Evolutionary conservation across 2,329 filamentous ascomycete species (phyloP).

Genomic region (Onygena corvina): DNA sequence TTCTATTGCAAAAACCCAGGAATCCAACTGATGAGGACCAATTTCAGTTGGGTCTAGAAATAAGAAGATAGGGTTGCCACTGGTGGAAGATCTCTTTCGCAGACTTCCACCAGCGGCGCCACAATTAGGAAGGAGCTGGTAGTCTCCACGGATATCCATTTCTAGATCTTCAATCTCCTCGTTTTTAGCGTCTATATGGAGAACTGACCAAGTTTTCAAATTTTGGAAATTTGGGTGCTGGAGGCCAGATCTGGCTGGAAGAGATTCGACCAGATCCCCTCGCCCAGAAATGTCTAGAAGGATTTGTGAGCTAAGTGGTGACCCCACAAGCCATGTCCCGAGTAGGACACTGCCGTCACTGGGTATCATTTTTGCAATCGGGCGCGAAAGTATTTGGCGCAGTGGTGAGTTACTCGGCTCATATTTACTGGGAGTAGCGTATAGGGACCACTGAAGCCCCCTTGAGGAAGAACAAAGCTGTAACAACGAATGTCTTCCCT

Average conservation of each 20-base stretch:
- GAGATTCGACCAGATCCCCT: constrained; percentile 26
- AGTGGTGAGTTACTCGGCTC: constrained; percentile 31
- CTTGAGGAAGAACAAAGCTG: constrained; percentile 27
- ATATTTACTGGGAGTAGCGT: constrained; percentile 31
- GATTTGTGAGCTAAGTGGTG: constrained; percentile 29
- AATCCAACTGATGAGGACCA: constrained; percentile 37
- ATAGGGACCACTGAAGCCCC: constrained; percentile 38
- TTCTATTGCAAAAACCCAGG: constrained; percentile 46
- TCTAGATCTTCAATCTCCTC: constrained; percentile 23
- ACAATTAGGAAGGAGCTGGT: constrained; percentile 43
- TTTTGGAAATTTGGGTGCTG: constrained; percentile 26
- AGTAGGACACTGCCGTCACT: constrained; percentile 20
- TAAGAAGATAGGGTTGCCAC: constrained; percentile 38
- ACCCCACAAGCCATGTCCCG: constrained; percentile 37
- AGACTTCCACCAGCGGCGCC: constrained; percentile 45
- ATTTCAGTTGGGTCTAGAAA: constrained; percentile 47
- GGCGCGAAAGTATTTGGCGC: constrained; percentile 34
- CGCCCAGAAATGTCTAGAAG: constrained; percentile 28
- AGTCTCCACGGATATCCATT: constrained; percentile 39
- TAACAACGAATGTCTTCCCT: constrained; percentile 29
- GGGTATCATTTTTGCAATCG: constrained; percentile 39
- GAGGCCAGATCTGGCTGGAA: constrained; percentile 32
- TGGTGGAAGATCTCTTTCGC: constrained; percentile 34
- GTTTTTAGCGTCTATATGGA: constrained; percentile 31
- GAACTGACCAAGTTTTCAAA: constrained; percentile 34